phyloP scores from a whole-genome alignment of 192 early-diverging fungal genomes.

The Podila clonocystis region DNA sequence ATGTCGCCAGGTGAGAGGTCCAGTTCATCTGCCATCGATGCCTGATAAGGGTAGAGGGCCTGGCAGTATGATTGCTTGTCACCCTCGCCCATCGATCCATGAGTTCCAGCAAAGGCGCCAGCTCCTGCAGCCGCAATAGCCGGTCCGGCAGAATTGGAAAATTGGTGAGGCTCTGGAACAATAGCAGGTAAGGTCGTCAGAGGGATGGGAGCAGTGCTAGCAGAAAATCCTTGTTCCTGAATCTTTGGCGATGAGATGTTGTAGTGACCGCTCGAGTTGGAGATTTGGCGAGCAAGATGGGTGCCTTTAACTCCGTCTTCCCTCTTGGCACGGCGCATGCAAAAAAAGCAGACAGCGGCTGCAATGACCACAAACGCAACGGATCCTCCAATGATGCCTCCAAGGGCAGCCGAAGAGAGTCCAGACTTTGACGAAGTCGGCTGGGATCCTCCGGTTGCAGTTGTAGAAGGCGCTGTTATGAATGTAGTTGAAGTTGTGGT shows the following conservation, averaged over 20 bases:
- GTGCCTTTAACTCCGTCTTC: conserved; percentile 4
- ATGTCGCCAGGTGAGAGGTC: conserved; percentile 75
- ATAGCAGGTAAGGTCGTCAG: conserved; percentile 30
- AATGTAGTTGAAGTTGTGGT: neutral
- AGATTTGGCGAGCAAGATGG: conserved; percentile 18
- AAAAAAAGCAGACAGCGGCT: conserved; percentile 5
- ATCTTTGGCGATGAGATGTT: conserved; percentile 44
- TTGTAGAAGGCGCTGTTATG: neutral
- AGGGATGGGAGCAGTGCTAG: conserved; percentile 28
- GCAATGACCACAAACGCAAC: conserved; percentile 22
- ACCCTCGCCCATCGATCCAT: conserved; percentile 9
- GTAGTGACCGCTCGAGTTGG: conserved; percentile 37
- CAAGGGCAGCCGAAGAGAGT: conserved; percentile 1
- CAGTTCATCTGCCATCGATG: conserved; percentile 82
- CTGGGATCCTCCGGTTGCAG: neutral
- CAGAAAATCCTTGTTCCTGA: conserved; percentile 31
- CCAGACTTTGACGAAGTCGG: neutral
- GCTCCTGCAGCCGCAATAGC: conserved; percentile 11
- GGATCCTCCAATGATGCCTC: conserved; percentile 35
- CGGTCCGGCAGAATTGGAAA: conserved; percentile 28
- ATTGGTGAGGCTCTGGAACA: conserved; percentile 7
- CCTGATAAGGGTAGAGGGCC: conserved; percentile 65
- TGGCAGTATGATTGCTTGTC: conserved; percentile 47
- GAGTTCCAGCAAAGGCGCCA: conserved; percentile 6
- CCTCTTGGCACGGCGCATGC: conserved; percentile 14